These are phyloP conservation scores for Panellus pusillus DNA, from an alignment of 768 basidiomycete species.

Conservation along the genomic window DNA sequence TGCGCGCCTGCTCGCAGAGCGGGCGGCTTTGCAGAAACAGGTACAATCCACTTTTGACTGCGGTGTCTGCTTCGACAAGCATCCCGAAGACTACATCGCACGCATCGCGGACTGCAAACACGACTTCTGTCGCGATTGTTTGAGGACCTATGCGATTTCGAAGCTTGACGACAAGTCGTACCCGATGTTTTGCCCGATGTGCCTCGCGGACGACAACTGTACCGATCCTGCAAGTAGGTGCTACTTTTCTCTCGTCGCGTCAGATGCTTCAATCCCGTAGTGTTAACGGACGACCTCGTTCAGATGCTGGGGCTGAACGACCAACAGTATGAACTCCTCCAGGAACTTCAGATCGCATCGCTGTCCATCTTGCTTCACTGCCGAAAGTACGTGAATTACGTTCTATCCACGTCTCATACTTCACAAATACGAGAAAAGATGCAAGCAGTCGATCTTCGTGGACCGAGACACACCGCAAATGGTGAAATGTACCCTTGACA, in stretches of 20 bases:
- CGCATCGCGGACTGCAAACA: conserved; percentile 48
- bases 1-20: conserved; percentile 34
- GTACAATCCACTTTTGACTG: conserved; percentile 47
- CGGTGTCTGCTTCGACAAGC: conserved; percentile 54
- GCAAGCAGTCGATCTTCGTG: conserved; percentile 47
- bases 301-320: conserved; percentile 47
- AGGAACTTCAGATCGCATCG: conserved; percentile 46
- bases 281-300: conserved; percentile 40
- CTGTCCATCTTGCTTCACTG: conserved; percentile 49
- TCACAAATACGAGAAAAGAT: conserved; percentile 36
- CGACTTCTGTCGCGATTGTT: conserved; percentile 53
- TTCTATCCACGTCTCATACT: neutral
- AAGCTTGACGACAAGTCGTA: conserved; percentile 54
- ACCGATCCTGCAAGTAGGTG: conserved; percentile 31
- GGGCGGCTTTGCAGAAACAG: conserved; percentile 27
- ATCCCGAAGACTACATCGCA: conserved; percentile 42
- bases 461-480: no score
- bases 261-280: conserved; percentile 29
- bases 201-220: conserved; percentile 36
- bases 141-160: conserved; percentile 40
- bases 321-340: conserved; percentile 38
- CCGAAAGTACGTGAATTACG: conserved; percentile 39
- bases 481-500: no score
- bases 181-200: conserved; percentile 64
- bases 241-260: conserved; percentile 26